Evolutionary conservation across 192 early-diverging fungal species (phyloP), one percentile per base, ranked within the genome.

Genomic region (Dissophora ornata): DNA sequence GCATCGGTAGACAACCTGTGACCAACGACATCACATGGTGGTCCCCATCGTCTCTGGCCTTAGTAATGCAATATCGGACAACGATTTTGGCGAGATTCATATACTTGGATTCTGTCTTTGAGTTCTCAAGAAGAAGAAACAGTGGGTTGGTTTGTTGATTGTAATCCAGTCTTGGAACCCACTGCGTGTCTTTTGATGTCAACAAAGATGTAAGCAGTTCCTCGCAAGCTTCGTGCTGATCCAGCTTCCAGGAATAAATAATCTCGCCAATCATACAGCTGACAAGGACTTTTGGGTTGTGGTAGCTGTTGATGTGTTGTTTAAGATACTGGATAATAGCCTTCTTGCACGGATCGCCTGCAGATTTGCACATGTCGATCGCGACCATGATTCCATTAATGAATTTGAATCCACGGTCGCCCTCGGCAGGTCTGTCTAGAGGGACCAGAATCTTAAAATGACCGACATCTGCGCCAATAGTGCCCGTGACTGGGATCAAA

Each of bases 161-260:
- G 40, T 57, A 57, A 21, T 57, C 56, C 2, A 22, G 40, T 25
- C 56, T 40, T 44, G 56, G 56, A 34, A 57, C 25, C 56, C 56
- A 57, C 30, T 21, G 56, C 5, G 25, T 42, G 11, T 25, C 42
- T 22, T 41, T 19, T 13, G 56, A 44, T 8, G 56, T 25, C 7
- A 57, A 24, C 15, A 57, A 24, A 2, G 40, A 42, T 42, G 21
- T 40, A 36, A 57, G 36, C 56, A 57, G 13, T 3, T 57, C 56
- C 30, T 40, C 56, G 25, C 56, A 57, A 19, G 25, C 30, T 44
- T 57, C 21, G 12, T 22, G 40, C 11, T 55, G 32, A 19, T 2
- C 9, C 15, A 40, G 28, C 13, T 25, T 40, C 56, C 56, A 57
- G 2, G 56, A 36, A 2, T 44, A 36, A 28, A 57, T 40, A 21